Percentiles rank a stretch among this genome's conserved stretches.
These are phyloP conservation scores for Candida saitoana DNA, from an alignment of 805 yeast species.

Conservation along the genomic window DNA sequence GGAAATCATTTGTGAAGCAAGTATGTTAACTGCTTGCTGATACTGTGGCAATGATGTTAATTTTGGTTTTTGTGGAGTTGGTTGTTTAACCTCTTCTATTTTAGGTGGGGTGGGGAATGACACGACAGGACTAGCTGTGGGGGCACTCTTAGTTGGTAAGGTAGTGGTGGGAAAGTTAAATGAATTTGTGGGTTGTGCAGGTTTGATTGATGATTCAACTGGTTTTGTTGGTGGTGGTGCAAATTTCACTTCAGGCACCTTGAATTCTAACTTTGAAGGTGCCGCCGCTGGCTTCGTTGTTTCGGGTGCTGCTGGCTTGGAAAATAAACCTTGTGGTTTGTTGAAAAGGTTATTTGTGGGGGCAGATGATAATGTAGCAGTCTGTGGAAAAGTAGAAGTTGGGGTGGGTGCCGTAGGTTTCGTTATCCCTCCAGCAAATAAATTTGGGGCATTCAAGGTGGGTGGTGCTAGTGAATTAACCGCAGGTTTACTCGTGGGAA, in stretches of 20 bases:
- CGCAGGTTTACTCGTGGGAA: no score
- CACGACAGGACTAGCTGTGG: constrained; percentile 4
- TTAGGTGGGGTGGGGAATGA: constrained; percentile 2
- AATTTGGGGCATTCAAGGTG: no score
- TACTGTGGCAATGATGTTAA: constrained; percentile 25
- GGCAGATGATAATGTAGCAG: no score
- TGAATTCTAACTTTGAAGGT: neutral
- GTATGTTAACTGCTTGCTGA: constrained; percentile 20
- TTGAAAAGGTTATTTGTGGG: no score
- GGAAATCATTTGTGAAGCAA: constrained; percentile 19
- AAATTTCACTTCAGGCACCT: constrained; percentile 2
- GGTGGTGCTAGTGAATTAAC: no score
- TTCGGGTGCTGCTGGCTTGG: neutral
- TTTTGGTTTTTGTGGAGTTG: constrained; percentile 11
- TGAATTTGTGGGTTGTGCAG: neutral
- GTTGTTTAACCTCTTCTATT: neutral
- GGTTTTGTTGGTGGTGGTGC: constrained; percentile 2
- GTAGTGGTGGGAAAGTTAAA: neutral
- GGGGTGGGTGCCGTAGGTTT: no score
- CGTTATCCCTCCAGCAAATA: no score
- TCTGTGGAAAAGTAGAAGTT: no score
- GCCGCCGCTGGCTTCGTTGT: neutral
- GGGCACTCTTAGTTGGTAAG: neutral
- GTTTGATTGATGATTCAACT: neutral
- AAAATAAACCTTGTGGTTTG: no score